Evolutionary conservation across 768 basidiomycete species (phyloP), one percentile per base, ranked within the genome.

Genomic region (Paxillus ammoniavirescens): DNA sequence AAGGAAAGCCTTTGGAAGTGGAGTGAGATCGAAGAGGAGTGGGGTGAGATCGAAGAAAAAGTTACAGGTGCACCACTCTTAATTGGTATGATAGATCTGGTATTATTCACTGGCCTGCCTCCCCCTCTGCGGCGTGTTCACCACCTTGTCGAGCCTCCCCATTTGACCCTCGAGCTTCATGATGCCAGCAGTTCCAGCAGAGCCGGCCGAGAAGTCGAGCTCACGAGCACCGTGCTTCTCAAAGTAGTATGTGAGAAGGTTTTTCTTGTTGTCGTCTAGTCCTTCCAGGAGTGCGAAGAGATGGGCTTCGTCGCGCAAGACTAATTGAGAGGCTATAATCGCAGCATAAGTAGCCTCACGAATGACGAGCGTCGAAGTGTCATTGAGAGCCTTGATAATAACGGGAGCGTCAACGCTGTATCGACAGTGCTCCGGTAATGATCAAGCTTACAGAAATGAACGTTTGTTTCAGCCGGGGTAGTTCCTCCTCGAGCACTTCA

Each of bases 261-360:
- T 93, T 77, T 92, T 93, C 77, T 93, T 91, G 62, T 91, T 90
- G 55, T 91, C 87, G n/a, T 89, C 83, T 40, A 94, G 76, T 5
- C 87, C 89, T 53, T 91, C 89, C 42, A 94, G 73, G 15, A 94
- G 80, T 36, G 82, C 75, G 61, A 94, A 94, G 1, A 94, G 75
- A 59, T 91, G 89, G 0, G 84, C 83, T 65, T 93, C 92, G 63
- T 94, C 91, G 23, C 83, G 81, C 38, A 94, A 73, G 51, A 93
- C 84, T 31, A 92, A 75, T 61, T 93, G 92, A 0, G 90, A 88
- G 13, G 92, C 87, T 56, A 91, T 90, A 63, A 92, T 91, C 13
- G 82, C 77, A 2, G 86, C 86, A 2, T 91, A 89, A 2, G 89
- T 90, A 0, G 90, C 86, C 69, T 93, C 90, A 8, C 92, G 85